A percentile compares a stretch with the other conserved stretches of the same genome.
Evolutionary conservation across 2,329 filamentous ascomycete species (phyloP).

Genomic region (Hansfordia pulvinata): DNA sequence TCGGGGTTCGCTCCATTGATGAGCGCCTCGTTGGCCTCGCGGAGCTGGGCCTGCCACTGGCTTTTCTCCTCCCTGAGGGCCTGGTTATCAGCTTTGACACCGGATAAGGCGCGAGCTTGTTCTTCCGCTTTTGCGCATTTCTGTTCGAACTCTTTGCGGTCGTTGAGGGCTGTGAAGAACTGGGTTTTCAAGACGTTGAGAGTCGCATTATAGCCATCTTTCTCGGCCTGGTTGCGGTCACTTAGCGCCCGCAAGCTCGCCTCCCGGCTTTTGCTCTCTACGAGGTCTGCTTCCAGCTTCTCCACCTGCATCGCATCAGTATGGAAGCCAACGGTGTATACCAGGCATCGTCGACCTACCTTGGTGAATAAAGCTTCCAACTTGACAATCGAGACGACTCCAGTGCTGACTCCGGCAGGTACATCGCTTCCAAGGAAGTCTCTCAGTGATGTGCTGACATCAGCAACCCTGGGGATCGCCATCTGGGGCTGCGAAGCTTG

Average conservation of each 20-base stretch:
- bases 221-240: slow-evolving; percentile 26
- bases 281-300: slow-evolving; percentile 20
- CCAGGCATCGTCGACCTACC: slow-evolving; percentile 7
- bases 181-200: slow-evolving; percentile 28
- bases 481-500: slow-evolving; percentile 12
- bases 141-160: slow-evolving; percentile 32
- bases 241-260: slow-evolving; percentile 25
- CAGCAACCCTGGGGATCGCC: slow-evolving; percentile 10
- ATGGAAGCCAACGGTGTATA: too few species aligned
- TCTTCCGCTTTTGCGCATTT: slow-evolving; percentile 23
- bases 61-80: slow-evolving; percentile 21
- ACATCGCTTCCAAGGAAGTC: slow-evolving; percentile 12
- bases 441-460: slow-evolving; percentile 17
- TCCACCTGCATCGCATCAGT: too few species aligned
- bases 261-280: slow-evolving; percentile 18
- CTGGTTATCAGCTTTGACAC: slow-evolving; percentile 18
- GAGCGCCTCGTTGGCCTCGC: slow-evolving; percentile 18
- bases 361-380: slow-evolving; percentile 17
- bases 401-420: slow-evolving; percentile 10
- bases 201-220: slow-evolving; percentile 30
- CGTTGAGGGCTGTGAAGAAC: slow-evolving; percentile 34
- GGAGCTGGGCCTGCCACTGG: slow-evolving; percentile 22
- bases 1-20: slow-evolving; percentile 22
- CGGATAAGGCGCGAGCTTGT: too few species aligned
- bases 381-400: slow-evolving; percentile 15